These are phyloP conservation scores for Gynochthodes officinalis DNA, from an alignment of 257 asterid species.

Conservation along the genomic window DNA sequence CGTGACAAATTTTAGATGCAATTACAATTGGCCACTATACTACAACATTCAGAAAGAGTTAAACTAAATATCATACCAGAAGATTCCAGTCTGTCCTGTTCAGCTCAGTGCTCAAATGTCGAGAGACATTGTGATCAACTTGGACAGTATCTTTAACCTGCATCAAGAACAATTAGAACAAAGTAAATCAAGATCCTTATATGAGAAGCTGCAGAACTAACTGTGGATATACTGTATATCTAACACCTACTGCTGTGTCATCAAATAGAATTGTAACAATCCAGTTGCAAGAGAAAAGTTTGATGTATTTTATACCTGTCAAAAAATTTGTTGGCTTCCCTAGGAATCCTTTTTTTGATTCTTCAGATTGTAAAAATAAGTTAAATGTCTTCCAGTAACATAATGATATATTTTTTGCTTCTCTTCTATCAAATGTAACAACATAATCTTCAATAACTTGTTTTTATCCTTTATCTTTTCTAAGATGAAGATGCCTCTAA, in stretches of 20 bases:
- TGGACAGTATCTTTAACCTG: slow-evolving; percentile 94
- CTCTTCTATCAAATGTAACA: slow-evolving; percentile 1
- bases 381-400: neutral
- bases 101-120: slow-evolving; percentile 71
- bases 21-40: neutral
- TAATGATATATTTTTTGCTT: neutral
- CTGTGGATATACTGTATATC: neutral
- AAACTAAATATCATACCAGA: slow-evolving; percentile 41
- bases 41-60: neutral
- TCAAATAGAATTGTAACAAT: neutral
- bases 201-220: neutral
- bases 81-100: slow-evolving; percentile 68
- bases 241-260: neutral
- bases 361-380: neutral
- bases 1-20: neutral
- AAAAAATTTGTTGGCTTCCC: neutral
- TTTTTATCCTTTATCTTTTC: neutral
- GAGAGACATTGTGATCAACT: slow-evolving; percentile 90
- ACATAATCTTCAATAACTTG: neutral
- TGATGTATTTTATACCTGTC: neutral
- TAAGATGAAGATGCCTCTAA: neutral
- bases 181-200: neutral
- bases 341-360: neutral
- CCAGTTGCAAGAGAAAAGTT: too few species aligned
- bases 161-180: slow-evolving; percentile 6